Evolutionary conservation across 1,284 basidiomycete genomes (phyloP).

Genomic region (Ustilago shanxiensis): DNA sequence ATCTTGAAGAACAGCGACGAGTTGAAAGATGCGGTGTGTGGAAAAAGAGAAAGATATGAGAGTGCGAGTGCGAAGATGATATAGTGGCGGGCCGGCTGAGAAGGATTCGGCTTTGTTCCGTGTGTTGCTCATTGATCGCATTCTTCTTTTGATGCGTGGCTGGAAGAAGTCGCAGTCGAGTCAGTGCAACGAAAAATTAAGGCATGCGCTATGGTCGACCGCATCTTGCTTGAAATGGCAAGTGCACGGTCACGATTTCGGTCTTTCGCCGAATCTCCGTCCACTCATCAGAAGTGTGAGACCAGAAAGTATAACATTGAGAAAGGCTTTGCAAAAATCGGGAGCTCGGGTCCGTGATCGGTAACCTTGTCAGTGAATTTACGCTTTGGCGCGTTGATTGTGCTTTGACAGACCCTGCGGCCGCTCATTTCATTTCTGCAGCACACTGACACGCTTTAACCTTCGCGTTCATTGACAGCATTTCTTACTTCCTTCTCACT

Average conservation of each 20-base stretch:
- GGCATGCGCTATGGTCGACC: slow-evolving; percentile 1
- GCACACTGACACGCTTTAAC: slow-evolving; percentile 3
- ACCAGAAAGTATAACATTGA: no score
- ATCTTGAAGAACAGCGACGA: background rate
- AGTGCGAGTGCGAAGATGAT: background rate
- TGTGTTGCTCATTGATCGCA: background rate
- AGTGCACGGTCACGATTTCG: slow-evolving; percentile 21
- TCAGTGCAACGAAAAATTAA: slow-evolving; percentile 10
- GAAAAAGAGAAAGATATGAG: background rate
- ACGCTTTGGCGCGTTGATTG: background rate
- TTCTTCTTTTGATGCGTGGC: background rate
- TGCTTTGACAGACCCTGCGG: background rate
- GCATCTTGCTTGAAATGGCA: background rate
- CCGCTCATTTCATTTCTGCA: slow-evolving; percentile 2
- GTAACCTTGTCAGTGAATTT: background rate
- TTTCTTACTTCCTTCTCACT: background rate
- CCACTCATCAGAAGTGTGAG: slow-evolving; percentile 9
- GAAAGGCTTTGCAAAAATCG: background rate
- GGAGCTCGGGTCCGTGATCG: slow-evolving; percentile 38
- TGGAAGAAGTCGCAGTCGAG: slow-evolving; percentile 20
- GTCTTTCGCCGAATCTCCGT: slow-evolving; percentile 45
- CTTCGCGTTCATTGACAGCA: slow-evolving; percentile 1
- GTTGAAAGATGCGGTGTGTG: background rate
- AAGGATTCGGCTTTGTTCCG: slow-evolving; percentile 14
- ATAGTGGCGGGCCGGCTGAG: slow-evolving; percentile 8